Percentiles rank a stretch among this genome's conserved stretches.
Conservation (phyloP, 2,329 filamentous ascomycete genomes). For the Akanthomyces dipterigenus region DNA sequence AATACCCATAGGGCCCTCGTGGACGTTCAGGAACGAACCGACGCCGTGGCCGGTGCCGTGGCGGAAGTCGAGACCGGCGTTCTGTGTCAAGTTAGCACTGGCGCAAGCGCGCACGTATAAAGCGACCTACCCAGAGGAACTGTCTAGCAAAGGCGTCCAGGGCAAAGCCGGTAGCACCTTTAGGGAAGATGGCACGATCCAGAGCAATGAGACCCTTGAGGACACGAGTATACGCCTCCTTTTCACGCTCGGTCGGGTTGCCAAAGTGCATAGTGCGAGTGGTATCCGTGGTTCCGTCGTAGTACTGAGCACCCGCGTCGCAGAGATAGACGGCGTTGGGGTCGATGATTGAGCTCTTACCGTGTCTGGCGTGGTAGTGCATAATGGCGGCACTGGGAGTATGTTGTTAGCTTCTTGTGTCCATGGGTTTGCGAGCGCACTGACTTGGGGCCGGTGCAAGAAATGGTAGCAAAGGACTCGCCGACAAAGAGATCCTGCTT, state of each 20-base stretch:
- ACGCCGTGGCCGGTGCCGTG: conserved; percentile 96
- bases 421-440: conserved; percentile 19
- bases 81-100: conserved; percentile 22
- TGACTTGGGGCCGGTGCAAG: conserved; percentile 75
- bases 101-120: background rate
- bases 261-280: conserved; percentile 92
- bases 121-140: conserved; percentile 68
- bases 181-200: conserved; percentile 82
- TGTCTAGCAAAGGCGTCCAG: conserved; percentile 85
- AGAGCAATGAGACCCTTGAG: conserved; percentile 90
- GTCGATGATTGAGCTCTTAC: conserved; percentile 76
- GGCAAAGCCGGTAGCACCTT: conserved; percentile 89
- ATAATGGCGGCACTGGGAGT: conserved; percentile 77
- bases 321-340: conserved; percentile 85
- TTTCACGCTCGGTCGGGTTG: conserved; percentile 73
- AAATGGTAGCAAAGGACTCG: conserved; percentile 92
- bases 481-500: conserved; percentile 72
- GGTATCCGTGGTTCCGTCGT: conserved; percentile 92
- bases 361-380: conserved; percentile 85
- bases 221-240: conserved; percentile 85
- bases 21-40: conserved; percentile 91
- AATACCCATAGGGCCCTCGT: conserved; percentile 95
- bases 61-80: conserved; percentile 80
- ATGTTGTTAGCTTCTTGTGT: conserved; percentile 12
- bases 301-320: conserved; percentile 94